Percentiles rank a stretch among this genome's conserved stretches.
Conservation (phyloP, 148 eudicot genomes). For the Tetragonia tetragonoides region DNA sequence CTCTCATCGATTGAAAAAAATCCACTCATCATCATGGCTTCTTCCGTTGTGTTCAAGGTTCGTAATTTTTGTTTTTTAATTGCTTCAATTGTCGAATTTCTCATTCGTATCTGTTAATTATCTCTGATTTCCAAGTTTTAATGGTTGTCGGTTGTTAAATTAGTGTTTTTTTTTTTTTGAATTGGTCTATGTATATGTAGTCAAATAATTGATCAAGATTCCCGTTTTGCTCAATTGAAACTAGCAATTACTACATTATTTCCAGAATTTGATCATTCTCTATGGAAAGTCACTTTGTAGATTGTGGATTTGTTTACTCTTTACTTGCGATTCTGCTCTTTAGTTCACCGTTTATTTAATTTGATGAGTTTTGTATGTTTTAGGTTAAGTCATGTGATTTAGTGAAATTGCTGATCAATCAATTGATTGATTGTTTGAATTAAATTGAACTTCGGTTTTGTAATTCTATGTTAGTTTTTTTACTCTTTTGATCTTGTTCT, state of each 20-base stretch:
- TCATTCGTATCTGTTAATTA: no score
- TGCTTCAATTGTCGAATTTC: not conserved
- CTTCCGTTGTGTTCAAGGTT: conserved; percentile 68
- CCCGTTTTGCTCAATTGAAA: no score
- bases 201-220: not conserved
- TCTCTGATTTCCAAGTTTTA: no score
- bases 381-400: not conserved
- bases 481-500: not conserved
- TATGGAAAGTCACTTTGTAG: not conserved
- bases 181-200: not conserved
- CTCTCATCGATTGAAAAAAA: not conserved
- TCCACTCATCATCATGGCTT: conserved; percentile 37
- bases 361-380: not conserved
- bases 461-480: not conserved
- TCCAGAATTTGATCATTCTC: no score
- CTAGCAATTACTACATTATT: no score
- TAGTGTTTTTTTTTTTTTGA: not conserved
- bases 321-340: not conserved
- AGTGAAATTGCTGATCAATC: not conserved
- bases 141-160: not conserved
- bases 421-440: not conserved
- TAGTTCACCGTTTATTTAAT: not conserved
- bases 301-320: not conserved
- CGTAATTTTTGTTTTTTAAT: not conserved
- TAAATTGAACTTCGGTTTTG: not conserved